Conservation (phyloP, 805 yeast genomes). For the Nakazawaea populi region DNA sequence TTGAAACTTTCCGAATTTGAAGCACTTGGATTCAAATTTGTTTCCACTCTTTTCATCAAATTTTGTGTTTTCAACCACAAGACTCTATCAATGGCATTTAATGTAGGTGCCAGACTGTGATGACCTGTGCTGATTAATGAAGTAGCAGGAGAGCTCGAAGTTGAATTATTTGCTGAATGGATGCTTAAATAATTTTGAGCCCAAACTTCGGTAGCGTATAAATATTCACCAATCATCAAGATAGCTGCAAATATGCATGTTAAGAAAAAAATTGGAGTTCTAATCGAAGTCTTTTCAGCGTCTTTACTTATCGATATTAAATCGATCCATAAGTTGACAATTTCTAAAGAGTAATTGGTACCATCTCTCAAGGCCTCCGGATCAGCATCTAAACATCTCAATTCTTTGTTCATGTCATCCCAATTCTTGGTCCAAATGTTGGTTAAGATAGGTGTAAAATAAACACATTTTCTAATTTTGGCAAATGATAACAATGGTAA, state of each 20-base stretch:
- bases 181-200: constrained; percentile 28
- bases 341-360: constrained; percentile 48
- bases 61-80: constrained; percentile 62
- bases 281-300: constrained; percentile 58
- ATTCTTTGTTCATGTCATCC: constrained; percentile 53
- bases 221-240: constrained; percentile 56
- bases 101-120: constrained; percentile 16
- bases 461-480: constrained; percentile 57
- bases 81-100: constrained; percentile 48
- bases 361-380: constrained; percentile 64
- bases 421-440: constrained; percentile 63
- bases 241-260: constrained; percentile 64
- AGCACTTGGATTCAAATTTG: constrained; percentile 38
- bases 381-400: constrained; percentile 43
- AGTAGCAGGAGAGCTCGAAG: not conserved
- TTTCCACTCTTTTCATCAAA: constrained; percentile 54
- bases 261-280: constrained; percentile 73
- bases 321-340: constrained; percentile 66
- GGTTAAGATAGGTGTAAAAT: constrained; percentile 55
- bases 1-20: constrained; percentile 44
- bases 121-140: constrained; percentile 10
- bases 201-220: constrained; percentile 51
- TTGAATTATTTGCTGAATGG: constrained; percentile 13
- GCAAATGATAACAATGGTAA: constrained; percentile 64
- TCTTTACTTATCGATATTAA: constrained; percentile 61